Conservation (phyloP, 2,329 filamentous ascomycete species). For the Didymella glomerata region DNA sequence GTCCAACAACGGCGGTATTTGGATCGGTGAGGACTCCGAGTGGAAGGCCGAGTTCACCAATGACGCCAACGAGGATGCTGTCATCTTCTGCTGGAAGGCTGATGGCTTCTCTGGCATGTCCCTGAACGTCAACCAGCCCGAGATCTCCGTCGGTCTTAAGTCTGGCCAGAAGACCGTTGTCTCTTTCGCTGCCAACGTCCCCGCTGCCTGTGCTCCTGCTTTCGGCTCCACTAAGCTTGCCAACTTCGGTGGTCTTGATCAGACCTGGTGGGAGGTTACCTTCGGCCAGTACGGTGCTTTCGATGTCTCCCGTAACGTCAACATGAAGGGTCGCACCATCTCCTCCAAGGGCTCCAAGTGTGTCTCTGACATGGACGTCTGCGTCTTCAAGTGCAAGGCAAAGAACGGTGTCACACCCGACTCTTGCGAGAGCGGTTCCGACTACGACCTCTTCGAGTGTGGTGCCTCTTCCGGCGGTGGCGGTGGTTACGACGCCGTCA, state of each 20-base stretch:
- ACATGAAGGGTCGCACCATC: slow-evolving; percentile 56
- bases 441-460: slow-evolving; percentile 54
- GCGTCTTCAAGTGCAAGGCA: slow-evolving; percentile 56
- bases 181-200: slow-evolving; percentile 50
- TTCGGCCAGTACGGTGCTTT: slow-evolving; percentile 52
- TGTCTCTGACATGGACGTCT: slow-evolving; percentile 53
- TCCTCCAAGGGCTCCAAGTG: slow-evolving; percentile 53
- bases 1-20: slow-evolving; percentile 43
- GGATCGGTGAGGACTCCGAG: slow-evolving; percentile 47
- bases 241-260: slow-evolving; percentile 51
- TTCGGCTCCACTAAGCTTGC: slow-evolving; percentile 47
- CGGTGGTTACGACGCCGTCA: slow-evolving; percentile 41
- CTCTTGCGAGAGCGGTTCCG: slow-evolving; percentile 48
- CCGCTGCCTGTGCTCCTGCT: slow-evolving; percentile 54
- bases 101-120: slow-evolving; percentile 47
- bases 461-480: slow-evolving; percentile 33
- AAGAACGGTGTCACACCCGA: slow-evolving; percentile 17
- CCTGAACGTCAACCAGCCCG: slow-evolving; percentile 47
- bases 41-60: slow-evolving; percentile 52
- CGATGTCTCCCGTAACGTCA: slow-evolving; percentile 56
- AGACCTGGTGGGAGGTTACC: slow-evolving; percentile 58
- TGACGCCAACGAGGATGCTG: slow-evolving; percentile 39
- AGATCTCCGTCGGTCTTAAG: slow-evolving; percentile 53
- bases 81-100: slow-evolving; percentile 51
- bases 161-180: slow-evolving; percentile 49